These are phyloP conservation scores for Urostyla sp. DNA, from an alignment of 73 alveolate genomes.

Conservation along the genomic window DNA sequence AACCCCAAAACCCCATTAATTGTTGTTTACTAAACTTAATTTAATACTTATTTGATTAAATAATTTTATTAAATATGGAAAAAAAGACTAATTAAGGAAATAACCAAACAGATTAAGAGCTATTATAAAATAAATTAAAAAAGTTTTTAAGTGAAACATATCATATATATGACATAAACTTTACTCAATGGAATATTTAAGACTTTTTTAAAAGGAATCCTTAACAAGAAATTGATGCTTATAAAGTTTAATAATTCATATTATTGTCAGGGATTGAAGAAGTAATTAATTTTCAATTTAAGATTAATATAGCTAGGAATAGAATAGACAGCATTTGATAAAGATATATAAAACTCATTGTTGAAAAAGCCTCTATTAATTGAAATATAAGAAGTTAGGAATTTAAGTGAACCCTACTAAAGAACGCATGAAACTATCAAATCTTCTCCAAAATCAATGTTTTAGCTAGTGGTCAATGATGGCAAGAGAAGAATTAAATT, in stretches of 20 bases:
- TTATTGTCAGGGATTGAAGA: constrained; percentile 19
- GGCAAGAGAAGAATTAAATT: constrained; percentile 32
- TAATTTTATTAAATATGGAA: no score
- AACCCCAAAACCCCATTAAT: no score
- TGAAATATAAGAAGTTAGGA: constrained; percentile 34
- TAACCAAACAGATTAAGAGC: no score
- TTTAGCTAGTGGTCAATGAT: constrained; percentile 29
- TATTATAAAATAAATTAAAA: no score
- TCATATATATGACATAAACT: no score
- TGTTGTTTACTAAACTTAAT: no score
- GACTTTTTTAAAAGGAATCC: no score
- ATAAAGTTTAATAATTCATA: background rate
- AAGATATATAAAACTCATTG: background rate
- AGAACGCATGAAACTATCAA: constrained; percentile 40
- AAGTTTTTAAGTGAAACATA: no score
- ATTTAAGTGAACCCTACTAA: constrained; percentile 27
- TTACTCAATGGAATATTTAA: no score
- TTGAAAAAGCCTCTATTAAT: constrained; percentile 32
- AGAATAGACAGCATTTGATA: constrained; percentile 37
- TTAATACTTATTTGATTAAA: no score
- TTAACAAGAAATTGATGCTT: constrained; percentile 29
- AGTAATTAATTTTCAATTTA: background rate
- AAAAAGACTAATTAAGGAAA: no score
- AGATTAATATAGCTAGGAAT: constrained; percentile 15
- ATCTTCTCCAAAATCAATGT: background rate